Percentiles rank a stretch among this genome's conserved stretches.
These are phyloP conservation scores for Sporisorium exsertum DNA, from an alignment of 1,284 basidiomycete genomes.

Conservation along the genomic window DNA sequence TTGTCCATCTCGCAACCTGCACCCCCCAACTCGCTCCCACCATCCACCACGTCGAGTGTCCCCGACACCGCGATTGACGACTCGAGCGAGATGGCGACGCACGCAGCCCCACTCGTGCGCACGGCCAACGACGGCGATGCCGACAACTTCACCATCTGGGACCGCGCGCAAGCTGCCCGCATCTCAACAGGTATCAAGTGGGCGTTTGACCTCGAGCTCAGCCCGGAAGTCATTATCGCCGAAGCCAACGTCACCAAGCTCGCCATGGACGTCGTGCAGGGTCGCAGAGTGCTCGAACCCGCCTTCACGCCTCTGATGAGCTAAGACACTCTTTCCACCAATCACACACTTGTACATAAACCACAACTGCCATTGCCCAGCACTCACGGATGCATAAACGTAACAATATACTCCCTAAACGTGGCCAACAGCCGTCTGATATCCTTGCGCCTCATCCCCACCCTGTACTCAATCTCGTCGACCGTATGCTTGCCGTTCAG, in stretches of 20 bases:
- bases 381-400: conserved; percentile 60
- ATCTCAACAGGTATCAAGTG: conserved; percentile 83
- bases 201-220: conserved; percentile 87
- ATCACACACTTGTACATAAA: background rate
- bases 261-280: conserved; percentile 81
- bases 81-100: background rate
- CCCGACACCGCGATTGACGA: background rate
- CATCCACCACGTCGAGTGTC: background rate
- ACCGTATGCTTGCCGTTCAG: conserved; percentile 67
- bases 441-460: conserved; percentile 46
- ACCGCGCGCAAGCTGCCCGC: conserved; percentile 84
- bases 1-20: conserved; percentile 23
- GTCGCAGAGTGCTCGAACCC: conserved; percentile 76
- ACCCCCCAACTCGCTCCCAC: background rate
- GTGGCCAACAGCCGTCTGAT: conserved; percentile 52
- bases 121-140: conserved; percentile 72
- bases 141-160: conserved; percentile 96
- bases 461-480: conserved; percentile 64
- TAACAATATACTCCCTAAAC: conserved; percentile 56
- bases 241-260: conserved; percentile 88
- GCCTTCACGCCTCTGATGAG: conserved; percentile 28
- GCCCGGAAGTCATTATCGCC: conserved; percentile 87
- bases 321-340: too few relatives aligned
- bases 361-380: background rate
- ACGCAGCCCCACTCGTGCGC: background rate